These are phyloP conservation scores for Ophiobolus disseminans DNA, from an alignment of 2,329 filamentous ascomycete genomes.

Conservation along the genomic window DNA sequence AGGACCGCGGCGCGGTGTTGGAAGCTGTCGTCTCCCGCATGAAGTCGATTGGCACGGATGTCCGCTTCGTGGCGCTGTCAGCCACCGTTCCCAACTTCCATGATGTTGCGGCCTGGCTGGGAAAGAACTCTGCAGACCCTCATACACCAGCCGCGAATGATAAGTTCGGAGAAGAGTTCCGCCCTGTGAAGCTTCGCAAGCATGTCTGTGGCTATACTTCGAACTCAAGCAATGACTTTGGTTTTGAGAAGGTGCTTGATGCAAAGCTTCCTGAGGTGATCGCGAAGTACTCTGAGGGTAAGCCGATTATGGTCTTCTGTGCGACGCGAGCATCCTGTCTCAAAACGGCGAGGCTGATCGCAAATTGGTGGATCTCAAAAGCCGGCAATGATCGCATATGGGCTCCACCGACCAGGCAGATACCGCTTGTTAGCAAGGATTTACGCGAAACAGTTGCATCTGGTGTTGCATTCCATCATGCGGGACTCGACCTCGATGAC, in stretches of 20 bases:
- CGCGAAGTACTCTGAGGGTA: slow-evolving; percentile 68
- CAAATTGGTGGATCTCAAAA: slow-evolving; percentile 68
- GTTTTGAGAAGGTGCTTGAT: slow-evolving; percentile 75
- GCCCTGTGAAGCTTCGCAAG: slow-evolving; percentile 78
- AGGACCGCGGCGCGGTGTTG: slow-evolving; percentile 77
- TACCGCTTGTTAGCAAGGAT: slow-evolving; percentile 65
- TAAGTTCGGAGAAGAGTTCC: slow-evolving; percentile 78
- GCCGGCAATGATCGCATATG: slow-evolving; percentile 65
- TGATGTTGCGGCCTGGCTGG: slow-evolving; percentile 82
- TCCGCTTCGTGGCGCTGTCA: slow-evolving; percentile 81
- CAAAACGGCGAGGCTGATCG: slow-evolving; percentile 70
- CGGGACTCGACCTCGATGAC: slow-evolving; percentile 71
- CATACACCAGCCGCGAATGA: slow-evolving; percentile 70
- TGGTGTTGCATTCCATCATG: slow-evolving; percentile 84
- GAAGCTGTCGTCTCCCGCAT: slow-evolving; percentile 87
- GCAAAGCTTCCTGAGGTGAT: slow-evolving; percentile 71
- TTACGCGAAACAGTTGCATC: slow-evolving; percentile 62
- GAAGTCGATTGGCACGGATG: slow-evolving; percentile 77
- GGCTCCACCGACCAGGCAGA: slow-evolving; percentile 61
- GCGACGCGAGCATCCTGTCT: slow-evolving; percentile 76
- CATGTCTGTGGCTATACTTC: slow-evolving; percentile 75
- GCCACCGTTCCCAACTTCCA: slow-evolving; percentile 83
- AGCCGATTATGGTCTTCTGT: slow-evolving; percentile 85
- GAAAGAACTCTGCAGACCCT: slow-evolving; percentile 66
- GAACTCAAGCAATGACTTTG: slow-evolving; percentile 70